These are phyloP conservation scores for Citeromyces matritensis DNA, from an alignment of 805 yeast species.

Conservation along the genomic window DNA sequence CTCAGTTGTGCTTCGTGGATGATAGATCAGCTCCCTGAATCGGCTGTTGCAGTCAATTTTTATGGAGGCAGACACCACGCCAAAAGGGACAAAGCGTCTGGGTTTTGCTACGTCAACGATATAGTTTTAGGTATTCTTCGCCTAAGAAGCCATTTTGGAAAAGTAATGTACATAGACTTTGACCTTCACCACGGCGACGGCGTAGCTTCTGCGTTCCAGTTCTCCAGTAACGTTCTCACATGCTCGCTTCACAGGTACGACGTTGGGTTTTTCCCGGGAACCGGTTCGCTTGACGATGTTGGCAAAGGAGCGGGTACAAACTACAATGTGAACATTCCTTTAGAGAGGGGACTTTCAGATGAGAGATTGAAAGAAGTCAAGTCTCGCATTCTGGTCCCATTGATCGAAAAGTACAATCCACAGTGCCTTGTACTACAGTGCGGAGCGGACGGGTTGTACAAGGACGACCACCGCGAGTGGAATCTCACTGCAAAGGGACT, in stretches of 20 bases:
- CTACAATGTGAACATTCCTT: conserved; percentile 74
- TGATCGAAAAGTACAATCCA: conserved; percentile 83
- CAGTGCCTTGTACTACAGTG: conserved; percentile 94
- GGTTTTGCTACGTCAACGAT: conserved; percentile 85
- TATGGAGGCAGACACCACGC: conserved; percentile 94
- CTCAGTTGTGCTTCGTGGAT: conserved; percentile 64
- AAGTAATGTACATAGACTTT: conserved; percentile 78
- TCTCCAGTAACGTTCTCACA: conserved; percentile 86
- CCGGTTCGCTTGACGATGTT: conserved; percentile 73
- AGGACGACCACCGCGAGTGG: conserved; percentile 92
- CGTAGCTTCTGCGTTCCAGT: conserved; percentile 86
- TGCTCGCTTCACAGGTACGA: conserved; percentile 87
- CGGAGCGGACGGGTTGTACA: conserved; percentile 95
- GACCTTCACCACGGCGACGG: conserved; percentile 95
- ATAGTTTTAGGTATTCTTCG: conserved; percentile 77
- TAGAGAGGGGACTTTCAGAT: conserved; percentile 91
- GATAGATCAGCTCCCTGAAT: conserved; percentile 19
- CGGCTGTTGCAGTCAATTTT: conserved; percentile 81
- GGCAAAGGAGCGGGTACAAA: conserved; percentile 81
- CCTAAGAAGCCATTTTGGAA: conserved; percentile 65
- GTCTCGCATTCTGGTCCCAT: conserved; percentile 72
- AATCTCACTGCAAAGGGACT: conserved; percentile 89
- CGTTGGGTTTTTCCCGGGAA: conserved; percentile 76
- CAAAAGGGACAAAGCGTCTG: conserved; percentile 78
- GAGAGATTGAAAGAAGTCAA: conserved; percentile 71